Conservation (phyloP, 225 moss, liverwort and hornwort species). For the Lunularia cruciata region DNA sequence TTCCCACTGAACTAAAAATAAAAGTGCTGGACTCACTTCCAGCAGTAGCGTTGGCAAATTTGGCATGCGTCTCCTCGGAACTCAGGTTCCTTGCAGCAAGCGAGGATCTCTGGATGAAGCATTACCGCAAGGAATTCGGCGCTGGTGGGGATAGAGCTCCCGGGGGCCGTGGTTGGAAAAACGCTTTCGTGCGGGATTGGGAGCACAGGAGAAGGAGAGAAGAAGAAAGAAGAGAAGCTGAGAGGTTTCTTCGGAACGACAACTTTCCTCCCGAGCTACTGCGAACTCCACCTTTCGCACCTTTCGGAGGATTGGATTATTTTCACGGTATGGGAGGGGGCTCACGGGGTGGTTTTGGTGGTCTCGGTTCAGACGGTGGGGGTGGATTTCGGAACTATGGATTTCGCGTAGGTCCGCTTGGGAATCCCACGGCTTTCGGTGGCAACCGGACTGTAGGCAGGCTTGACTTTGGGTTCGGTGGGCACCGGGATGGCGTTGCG, state of each 20-base stretch:
- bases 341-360: constrained; percentile 30
- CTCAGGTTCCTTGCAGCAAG: constrained; percentile 70
- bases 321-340: constrained; percentile 53
- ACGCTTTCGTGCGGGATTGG: constrained; percentile 67
- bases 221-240: constrained; percentile 73
- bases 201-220: constrained; percentile 64
- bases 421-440: not conserved
- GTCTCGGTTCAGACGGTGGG: constrained; percentile 53
- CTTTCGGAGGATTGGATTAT: constrained; percentile 56
- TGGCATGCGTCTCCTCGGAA: constrained; percentile 80
- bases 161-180: constrained; percentile 79
- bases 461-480: not conserved
- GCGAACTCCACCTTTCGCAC: constrained; percentile 51
- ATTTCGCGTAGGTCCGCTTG: constrained; percentile 5
- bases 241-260: constrained; percentile 60
- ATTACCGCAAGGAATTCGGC: constrained; percentile 68
- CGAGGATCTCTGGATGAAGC: constrained; percentile 81
- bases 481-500: not conserved
- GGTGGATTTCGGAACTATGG: constrained; percentile 51
- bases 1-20: constrained; percentile 84
- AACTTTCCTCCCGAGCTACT: constrained; percentile 52
- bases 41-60: constrained; percentile 54
- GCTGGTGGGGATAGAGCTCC: constrained; percentile 48
- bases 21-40: constrained; percentile 77
- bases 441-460: constrained; percentile 5